These are phyloP conservation scores for Gilbertella persicaria DNA, from an alignment of 371 early-diverging fungal genomes.

Conservation along the genomic window DNA sequence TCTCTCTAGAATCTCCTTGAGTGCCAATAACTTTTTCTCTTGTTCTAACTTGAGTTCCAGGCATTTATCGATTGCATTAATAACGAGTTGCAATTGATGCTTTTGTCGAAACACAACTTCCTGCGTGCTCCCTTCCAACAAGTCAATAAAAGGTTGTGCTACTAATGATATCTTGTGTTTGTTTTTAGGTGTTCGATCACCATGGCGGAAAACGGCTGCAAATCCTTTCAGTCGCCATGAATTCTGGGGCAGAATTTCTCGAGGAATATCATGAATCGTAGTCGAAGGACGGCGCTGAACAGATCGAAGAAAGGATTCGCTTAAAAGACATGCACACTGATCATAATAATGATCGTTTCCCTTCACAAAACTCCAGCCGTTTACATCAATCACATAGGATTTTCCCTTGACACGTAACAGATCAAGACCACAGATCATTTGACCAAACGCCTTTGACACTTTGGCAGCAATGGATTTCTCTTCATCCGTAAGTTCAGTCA, in stretches of 20 bases:
- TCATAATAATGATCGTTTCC: slow-evolving; percentile 94
- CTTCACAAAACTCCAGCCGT: slow-evolving; percentile 99
- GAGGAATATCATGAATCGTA: slow-evolving; percentile 60
- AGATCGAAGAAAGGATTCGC: slow-evolving; percentile 48
- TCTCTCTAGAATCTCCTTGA: slow-evolving; percentile 77
- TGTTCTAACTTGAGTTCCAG: slow-evolving; percentile 61
- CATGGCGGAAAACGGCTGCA: slow-evolving; percentile 92
- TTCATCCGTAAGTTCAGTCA: slow-evolving; percentile 77
- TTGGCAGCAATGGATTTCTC: slow-evolving; percentile 84
- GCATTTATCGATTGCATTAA: slow-evolving; percentile 65
- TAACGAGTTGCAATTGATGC: slow-evolving; percentile 71
- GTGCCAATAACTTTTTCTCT: slow-evolving; percentile 57
- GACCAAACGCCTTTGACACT: slow-evolving; percentile 85
- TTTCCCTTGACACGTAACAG: slow-evolving; percentile 81
- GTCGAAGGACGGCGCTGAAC: slow-evolving; percentile 54
- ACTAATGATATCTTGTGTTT: slow-evolving; percentile 84
- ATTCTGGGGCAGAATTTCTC: slow-evolving; percentile 63
- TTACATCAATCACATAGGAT: slow-evolving; percentile 97
- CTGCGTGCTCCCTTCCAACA: slow-evolving; percentile 68
- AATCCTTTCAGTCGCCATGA: slow-evolving; percentile 93
- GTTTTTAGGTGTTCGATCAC: slow-evolving; percentile 98
- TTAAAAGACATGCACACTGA: slow-evolving; percentile 76
- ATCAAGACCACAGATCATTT: slow-evolving; percentile 96
- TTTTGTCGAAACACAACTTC: slow-evolving; percentile 84
- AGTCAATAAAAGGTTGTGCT: slow-evolving; percentile 67